Percentiles rank a stretch among this genome's conserved stretches.
Conservation (phyloP, 208 protist species). For the Trypanosomatidae sp. region DNA sequence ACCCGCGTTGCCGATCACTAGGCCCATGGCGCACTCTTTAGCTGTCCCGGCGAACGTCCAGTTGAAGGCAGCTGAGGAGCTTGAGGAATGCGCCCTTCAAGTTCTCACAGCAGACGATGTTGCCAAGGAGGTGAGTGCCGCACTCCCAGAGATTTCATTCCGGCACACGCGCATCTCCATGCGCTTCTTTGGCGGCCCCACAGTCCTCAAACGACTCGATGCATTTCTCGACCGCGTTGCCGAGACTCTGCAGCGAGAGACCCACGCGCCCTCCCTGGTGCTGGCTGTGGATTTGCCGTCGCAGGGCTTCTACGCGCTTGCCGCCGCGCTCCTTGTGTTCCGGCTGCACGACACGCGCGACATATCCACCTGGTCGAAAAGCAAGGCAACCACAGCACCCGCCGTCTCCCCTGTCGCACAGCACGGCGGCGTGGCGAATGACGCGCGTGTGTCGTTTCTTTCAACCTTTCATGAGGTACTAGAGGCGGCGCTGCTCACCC, state of each 20-base stretch:
- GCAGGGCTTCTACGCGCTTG: constrained; percentile 25
- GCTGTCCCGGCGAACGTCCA: not conserved
- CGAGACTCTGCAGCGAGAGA: not conserved
- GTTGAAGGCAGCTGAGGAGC: not conserved
- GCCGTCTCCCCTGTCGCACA: too few species aligned
- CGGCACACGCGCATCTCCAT: constrained; percentile 10
- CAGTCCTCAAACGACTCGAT: constrained; percentile 8
- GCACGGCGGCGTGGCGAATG: not conserved
- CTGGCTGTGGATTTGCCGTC: constrained; percentile 13
- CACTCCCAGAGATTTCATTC: not conserved
- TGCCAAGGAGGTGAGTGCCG: constrained; percentile 11
- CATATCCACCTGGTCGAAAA: not conserved
- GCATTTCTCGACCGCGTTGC: constrained; percentile 11
- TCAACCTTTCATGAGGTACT: constrained; percentile 12
- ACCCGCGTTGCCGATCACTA: not conserved
- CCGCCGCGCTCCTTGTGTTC: constrained; percentile 16
- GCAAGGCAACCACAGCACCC: not conserved
- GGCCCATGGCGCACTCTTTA: not conserved
- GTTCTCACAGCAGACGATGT: constrained; percentile 16
- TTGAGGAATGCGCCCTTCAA: not conserved
- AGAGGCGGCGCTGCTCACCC: constrained; percentile 2
- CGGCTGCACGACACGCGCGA: constrained; percentile 16
- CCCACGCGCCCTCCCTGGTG: constrained; percentile 5
- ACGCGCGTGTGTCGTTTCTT: constrained; percentile 14
- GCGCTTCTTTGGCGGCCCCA: constrained; percentile 8